Evolutionary conservation across 2,329 filamentous ascomycete species (phyloP).

Genomic region (Aspergillus glaucus): DNA sequence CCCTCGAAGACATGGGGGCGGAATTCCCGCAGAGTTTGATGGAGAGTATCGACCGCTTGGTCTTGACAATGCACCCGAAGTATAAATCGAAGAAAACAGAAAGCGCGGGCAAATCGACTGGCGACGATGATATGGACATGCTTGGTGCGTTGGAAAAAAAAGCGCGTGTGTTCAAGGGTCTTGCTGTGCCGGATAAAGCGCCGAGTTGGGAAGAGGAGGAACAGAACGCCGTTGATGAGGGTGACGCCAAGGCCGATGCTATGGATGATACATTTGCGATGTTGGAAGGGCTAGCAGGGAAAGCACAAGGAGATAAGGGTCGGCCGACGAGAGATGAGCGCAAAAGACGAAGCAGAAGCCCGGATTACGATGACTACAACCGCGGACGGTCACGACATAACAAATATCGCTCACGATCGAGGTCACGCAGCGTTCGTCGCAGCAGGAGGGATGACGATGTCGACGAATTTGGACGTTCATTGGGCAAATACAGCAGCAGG

Average conservation of each 20-base stretch:
- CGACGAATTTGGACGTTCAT: constrained; percentile 53
- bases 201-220: constrained; percentile 49
- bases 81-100: constrained; percentile 56
- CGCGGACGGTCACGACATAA: constrained; percentile 40
- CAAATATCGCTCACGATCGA: constrained; percentile 45
- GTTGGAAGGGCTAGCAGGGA: constrained; percentile 76
- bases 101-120: constrained; percentile 28
- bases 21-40: constrained; percentile 81
- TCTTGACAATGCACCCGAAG: constrained; percentile 84
- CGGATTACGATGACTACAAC: constrained; percentile 44
- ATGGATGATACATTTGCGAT: constrained; percentile 91
- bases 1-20: constrained; percentile 68
- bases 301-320: constrained; percentile 41
- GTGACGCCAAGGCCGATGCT: constrained; percentile 51
- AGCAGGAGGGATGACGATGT: constrained; percentile 46
- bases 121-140: constrained; percentile 38
- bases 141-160: constrained; percentile 58
- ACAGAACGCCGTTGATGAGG: constrained; percentile 23
- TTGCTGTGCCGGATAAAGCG: constrained; percentile 76
- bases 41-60: constrained; percentile 83
- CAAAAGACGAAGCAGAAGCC: constrained; percentile 52
- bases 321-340: constrained; percentile 28
- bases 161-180: constrained; percentile 80
- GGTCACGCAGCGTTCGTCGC: constrained; percentile 41
- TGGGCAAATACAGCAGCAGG: constrained; percentile 33